A percentile compares a stretch with the other conserved stretches of the same genome.
Evolutionary conservation across 1,284 basidiomycete genomes (phyloP).

Genomic region (Laetiporus sulphureus): DNA sequence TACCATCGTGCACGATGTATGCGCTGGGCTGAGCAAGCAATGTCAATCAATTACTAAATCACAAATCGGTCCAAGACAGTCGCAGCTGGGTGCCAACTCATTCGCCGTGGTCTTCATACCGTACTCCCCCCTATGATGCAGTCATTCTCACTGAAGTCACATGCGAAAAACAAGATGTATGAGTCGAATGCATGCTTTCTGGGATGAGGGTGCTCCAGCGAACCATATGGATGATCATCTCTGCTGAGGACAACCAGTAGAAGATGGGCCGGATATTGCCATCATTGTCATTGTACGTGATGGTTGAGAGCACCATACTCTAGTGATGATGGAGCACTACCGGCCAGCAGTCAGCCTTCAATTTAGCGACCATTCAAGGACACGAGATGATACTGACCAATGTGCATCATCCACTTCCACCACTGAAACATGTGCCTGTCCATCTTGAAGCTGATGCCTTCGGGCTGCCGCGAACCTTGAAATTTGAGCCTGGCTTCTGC

Average conservation of each 20-base stretch:
- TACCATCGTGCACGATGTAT: constrained; percentile 64
- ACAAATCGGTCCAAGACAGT: constrained; percentile 80
- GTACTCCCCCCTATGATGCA: constrained; percentile 64
- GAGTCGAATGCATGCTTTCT: constrained; percentile 82
- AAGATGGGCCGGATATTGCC: constrained; percentile 73
- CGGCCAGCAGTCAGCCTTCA: constrained; percentile 1
- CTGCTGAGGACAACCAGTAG: constrained; percentile 74
- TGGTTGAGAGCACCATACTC: constrained; percentile 75
- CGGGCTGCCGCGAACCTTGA: constrained; percentile 73
- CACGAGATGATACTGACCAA: constrained; percentile 48
- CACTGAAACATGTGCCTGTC: constrained; percentile 79
- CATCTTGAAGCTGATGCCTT: constrained; percentile 87
- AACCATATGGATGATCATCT: constrained; percentile 78
- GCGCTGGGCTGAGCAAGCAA: constrained; percentile 62
- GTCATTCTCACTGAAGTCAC: background rate
- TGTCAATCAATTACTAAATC: constrained; percentile 53
- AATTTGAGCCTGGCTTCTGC: constrained; percentile 45
- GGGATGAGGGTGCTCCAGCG: constrained; percentile 70
- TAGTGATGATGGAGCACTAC: constrained; percentile 74
- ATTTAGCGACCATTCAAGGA: background rate
- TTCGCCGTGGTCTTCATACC: constrained; percentile 88
- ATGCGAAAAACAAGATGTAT: constrained; percentile 32
- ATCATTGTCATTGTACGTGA: constrained; percentile 82
- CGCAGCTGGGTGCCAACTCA: constrained; percentile 76
- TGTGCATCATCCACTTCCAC: constrained; percentile 95